Percentiles rank a stretch among this genome's conserved stretches.
Evolutionary conservation across 2,329 filamentous ascomycete species (phyloP).

Genomic region (Corniculantispora saksenae): DNA sequence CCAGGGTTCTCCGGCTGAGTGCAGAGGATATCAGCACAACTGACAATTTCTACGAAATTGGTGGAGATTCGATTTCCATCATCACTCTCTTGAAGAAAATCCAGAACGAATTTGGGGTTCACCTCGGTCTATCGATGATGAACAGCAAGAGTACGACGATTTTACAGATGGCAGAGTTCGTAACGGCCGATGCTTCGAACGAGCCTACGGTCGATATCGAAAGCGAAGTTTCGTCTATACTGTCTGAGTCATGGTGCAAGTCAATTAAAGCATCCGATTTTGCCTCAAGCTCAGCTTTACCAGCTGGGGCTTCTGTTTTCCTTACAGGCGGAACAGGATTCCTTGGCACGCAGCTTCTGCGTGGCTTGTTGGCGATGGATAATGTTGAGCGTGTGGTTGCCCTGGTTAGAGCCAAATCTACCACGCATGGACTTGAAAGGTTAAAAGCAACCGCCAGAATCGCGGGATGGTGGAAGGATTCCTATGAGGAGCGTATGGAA

Average conservation of each 20-base stretch:
- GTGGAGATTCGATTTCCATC: constrained; percentile 13
- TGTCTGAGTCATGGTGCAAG: background rate
- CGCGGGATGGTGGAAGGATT: constrained; percentile 24
- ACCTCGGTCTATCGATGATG: constrained; percentile 22
- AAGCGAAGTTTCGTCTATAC: background rate
- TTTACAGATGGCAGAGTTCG: constrained; percentile 21
- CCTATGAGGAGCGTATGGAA: constrained; percentile 49
- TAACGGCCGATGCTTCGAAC: background rate
- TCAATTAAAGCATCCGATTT: background rate
- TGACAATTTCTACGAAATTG: constrained; percentile 18
- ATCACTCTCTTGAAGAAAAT: constrained; percentile 16
- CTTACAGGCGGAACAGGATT: constrained; percentile 23
- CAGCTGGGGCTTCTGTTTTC: constrained; percentile 1
- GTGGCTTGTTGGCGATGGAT: constrained; percentile 10
- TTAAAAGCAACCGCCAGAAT: constrained; percentile 19
- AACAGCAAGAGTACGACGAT: constrained; percentile 26
- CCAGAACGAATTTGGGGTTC: constrained; percentile 20
- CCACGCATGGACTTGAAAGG: constrained; percentile 18
- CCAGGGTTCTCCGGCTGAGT: background rate
- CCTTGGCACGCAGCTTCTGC: constrained; percentile 21
- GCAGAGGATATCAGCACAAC: constrained; percentile 4
- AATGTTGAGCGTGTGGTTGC: constrained; percentile 11
- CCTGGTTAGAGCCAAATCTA: constrained; percentile 20
- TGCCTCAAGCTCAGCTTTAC: background rate
- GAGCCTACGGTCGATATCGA: background rate